phyloP scores from a whole-genome alignment of 164 flowering plant species.

The Umbilicus rupestris region DNA sequence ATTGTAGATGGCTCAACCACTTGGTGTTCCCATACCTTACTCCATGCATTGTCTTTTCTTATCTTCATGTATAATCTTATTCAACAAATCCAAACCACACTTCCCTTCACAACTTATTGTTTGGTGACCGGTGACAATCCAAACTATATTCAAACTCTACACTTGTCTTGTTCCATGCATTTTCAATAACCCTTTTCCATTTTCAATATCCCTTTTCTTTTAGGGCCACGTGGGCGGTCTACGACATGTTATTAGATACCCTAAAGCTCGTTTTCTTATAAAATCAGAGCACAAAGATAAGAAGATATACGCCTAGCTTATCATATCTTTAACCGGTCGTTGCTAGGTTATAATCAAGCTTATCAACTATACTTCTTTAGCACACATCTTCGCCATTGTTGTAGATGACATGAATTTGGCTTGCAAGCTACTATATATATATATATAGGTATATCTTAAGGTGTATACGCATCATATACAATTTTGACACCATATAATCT shows the following conservation, averaged over 20 bases:
- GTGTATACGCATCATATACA: too few relatives aligned
- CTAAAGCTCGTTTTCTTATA: neutral
- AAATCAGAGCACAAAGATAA: neutral
- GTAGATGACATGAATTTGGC: too few relatives aligned
- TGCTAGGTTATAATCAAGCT: neutral
- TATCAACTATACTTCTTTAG: too few relatives aligned
- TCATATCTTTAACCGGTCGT: neutral
- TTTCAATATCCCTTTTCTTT: neutral
- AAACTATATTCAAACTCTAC: neutral
- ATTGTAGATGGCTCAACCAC: too few relatives aligned
- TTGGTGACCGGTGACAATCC: neutral
- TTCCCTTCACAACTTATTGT: neutral
- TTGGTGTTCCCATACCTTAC: neutral
- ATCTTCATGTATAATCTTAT: neutral
- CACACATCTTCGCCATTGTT: too few relatives aligned
- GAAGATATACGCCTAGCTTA: neutral
- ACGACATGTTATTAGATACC: neutral
- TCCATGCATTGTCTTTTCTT: neutral
- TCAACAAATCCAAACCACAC: neutral
- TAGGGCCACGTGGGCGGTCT: neutral
- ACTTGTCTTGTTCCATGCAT: conserved; percentile 5
- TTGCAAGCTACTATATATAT: too few relatives aligned
- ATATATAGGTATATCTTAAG: too few relatives aligned
- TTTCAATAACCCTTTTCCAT: neutral
- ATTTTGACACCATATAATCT: too few relatives aligned